These are phyloP conservation scores for Zoysia matrella DNA, from an alignment of 202 grass and related monocot genomes.

Conservation along the genomic window DNA sequence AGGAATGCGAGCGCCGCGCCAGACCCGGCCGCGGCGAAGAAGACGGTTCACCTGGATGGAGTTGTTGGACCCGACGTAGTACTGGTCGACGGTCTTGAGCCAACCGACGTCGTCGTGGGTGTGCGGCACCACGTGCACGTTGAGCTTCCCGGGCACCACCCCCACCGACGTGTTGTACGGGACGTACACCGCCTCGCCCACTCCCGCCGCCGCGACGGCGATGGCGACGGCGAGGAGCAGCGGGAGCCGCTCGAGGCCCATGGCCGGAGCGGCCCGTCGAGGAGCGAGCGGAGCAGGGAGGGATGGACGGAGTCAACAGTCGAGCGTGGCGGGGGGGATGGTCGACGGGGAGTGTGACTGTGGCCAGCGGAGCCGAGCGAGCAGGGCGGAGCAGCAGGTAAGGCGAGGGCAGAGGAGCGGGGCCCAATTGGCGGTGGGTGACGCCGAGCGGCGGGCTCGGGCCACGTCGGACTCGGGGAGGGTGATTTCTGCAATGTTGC, in stretches of 20 bases:
- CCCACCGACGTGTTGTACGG: slow-evolving; percentile 86
- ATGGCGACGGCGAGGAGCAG: neutral
- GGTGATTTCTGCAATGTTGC: slow-evolving; percentile 8
- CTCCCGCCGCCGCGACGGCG: neutral
- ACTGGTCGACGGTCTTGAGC: too few species aligned
- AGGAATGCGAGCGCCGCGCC: neutral
- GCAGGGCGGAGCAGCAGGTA: neutral
- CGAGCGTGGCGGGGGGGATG: too few species aligned
- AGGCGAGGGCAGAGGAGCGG: neutral
- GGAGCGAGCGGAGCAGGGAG: neutral
- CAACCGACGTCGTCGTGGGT: too few species aligned
- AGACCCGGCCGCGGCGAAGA: too few species aligned
- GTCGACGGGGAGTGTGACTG: neutral
- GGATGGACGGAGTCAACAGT: too few species aligned
- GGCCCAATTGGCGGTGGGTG: slow-evolving; percentile 2
- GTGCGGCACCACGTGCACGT: too few species aligned
- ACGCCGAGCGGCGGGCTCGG: neutral
- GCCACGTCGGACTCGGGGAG: slow-evolving; percentile 40
- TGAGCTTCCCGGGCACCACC: slow-evolving; percentile 2
- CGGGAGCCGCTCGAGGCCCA: slow-evolving; percentile 17
- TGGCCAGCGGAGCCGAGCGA: too few species aligned
- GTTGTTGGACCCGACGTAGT: too few species aligned
- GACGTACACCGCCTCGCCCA: slow-evolving; percentile 61
- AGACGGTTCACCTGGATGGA: too few species aligned
- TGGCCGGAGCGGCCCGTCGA: neutral